These are phyloP conservation scores for Lumnitzera littorea DNA, from an alignment of 345 rosid species.

Conservation along the genomic window DNA sequence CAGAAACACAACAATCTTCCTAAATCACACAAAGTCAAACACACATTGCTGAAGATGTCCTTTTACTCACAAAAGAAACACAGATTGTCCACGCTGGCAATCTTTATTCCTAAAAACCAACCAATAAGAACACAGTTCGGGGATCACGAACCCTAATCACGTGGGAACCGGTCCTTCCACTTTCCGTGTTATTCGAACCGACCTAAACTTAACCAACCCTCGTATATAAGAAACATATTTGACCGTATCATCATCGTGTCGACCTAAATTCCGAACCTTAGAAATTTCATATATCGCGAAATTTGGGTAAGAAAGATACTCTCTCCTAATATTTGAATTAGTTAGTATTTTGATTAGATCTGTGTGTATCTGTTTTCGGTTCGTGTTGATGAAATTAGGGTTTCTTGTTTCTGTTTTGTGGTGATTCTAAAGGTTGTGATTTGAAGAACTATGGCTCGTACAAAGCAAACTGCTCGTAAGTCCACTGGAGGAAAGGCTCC, in stretches of 20 bases:
- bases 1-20: too few species aligned
- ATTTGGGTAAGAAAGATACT: too few species aligned
- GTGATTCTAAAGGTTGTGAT: neutral
- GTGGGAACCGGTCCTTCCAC: too few species aligned
- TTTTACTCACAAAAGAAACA: slow-evolving; percentile 16
- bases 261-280: too few species aligned
- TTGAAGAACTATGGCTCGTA: slow-evolving; percentile 33
- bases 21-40: neutral
- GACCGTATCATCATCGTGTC: too few species aligned
- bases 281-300: too few species aligned
- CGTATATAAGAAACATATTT: too few species aligned
- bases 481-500: slow-evolving; percentile 70
- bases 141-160: too few species aligned
- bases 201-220: too few species aligned
- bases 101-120: slow-evolving; percentile 9
- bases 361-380: neutral
- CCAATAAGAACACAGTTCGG: slow-evolving; percentile 23
- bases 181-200: too few species aligned
- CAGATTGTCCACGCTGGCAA: slow-evolving; percentile 29
- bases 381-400: slow-evolving; percentile 6
- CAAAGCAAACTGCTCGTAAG: slow-evolving; percentile 55
- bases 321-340: too few species aligned
- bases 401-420: neutral
- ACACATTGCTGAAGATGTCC: neutral
- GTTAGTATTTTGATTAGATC: too few species aligned